Evolutionary conservation across 208 protist genomes (phyloP), one percentile per base, ranked within the genome.

Genomic region (Trypanosomatidae sp.): DNA sequence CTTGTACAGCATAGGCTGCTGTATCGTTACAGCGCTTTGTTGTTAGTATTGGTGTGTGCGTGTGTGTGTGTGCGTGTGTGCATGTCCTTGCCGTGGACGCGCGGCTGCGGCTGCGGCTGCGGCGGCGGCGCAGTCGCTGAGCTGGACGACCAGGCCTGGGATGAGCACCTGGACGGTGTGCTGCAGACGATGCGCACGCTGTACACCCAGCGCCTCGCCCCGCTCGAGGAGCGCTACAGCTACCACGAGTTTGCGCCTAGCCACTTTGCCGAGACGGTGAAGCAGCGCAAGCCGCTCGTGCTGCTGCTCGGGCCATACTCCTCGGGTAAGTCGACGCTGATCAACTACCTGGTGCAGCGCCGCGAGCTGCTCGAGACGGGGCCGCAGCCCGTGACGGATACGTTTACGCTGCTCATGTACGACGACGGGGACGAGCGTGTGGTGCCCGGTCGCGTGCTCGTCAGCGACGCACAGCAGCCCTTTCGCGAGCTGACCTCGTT

Each of bases 391-490:
- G 91, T 96, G 13, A 97, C 92, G 1, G 84, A 94, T 64, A 88
- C 88, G 58, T 97, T 97, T 53, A 90, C 88, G 13, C 83, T 95
- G n/a, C 70, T 97, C 45, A 95, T 96, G 81, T 67, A 96, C 55
- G 90, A 83, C 16, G 61, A 80, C 6, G 62, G 78, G 33, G 26
- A 72, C 15, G 65, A 79, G 33, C 52, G 92, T 6, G 84, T 96
- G 18, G 73, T 88, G 22, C n/a, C n/a, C n/a, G 92, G 94, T 3
- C 78, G 82, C 28, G 85, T 95, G 27, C 56, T 94, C 4, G 57
- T 92, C 37, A 61, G 86, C 6, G 79, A 96, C 43, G 61, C 65
- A 15, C 69, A 76, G 18, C 74, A 81, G 39, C 94, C 94, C 43
- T 97, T 95, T 54, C 77, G 71, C 32, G 83, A 74, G 1, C 71